phyloP scores from a whole-genome alignment of 2,329 filamentous ascomycete genomes.

The Aspergillus novoparasiticus region DNA sequence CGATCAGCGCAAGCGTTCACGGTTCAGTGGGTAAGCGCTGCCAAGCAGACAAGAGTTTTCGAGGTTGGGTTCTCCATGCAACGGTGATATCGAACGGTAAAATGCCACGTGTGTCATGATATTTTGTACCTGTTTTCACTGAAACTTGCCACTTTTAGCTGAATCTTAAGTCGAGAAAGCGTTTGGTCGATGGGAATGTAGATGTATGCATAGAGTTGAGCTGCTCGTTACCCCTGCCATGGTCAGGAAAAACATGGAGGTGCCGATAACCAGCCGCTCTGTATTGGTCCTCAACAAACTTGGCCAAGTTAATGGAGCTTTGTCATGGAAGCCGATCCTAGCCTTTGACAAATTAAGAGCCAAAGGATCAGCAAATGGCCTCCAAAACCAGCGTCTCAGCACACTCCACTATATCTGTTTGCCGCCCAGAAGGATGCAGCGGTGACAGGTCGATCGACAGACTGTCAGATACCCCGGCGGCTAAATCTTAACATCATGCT shows the following conservation, averaged over 20 bases:
- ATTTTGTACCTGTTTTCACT: too few species aligned
- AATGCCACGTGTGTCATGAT: too few species aligned
- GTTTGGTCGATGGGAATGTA: too few species aligned
- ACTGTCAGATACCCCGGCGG: background rate
- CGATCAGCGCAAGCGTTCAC: background rate
- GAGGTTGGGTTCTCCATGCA: background rate
- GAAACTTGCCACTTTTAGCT: too few species aligned
- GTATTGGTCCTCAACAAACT: background rate
- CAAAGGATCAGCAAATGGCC: background rate
- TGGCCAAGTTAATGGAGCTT: background rate
- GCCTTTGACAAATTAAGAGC: background rate
- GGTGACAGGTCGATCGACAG: background rate
- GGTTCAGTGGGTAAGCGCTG: background rate
- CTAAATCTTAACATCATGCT: background rate
- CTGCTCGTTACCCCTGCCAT: too few species aligned
- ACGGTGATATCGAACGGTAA: too few species aligned
- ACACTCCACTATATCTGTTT: background rate
- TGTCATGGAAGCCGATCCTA: rapidly evolving
- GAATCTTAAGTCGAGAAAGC: too few species aligned
- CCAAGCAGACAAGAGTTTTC: background rate
- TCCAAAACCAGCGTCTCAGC: background rate
- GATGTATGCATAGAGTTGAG: background rate
- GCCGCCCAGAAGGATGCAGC: too few species aligned
- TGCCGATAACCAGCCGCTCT: too few species aligned
- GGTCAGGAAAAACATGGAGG: too few species aligned